Evolutionary conservation across 225 moss, liverwort and hornwort species (phyloP).

Genomic region (Takakia lepidozioides): DNA sequence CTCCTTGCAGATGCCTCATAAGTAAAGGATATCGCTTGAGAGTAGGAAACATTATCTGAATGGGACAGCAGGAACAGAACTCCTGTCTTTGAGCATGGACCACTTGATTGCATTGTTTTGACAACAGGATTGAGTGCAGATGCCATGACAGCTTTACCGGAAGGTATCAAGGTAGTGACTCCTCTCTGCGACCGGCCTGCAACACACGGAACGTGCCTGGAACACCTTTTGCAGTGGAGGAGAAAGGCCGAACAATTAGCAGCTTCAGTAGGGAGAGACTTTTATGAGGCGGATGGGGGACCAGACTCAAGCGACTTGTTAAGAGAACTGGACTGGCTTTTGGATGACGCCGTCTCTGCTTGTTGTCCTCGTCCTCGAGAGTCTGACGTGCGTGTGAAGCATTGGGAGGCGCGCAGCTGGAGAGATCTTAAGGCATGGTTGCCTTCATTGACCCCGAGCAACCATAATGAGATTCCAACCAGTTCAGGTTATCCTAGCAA

Average conservation of each 20-base stretch:
- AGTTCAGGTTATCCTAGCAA: conserved; percentile 6
- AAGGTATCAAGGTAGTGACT: conserved; percentile 29
- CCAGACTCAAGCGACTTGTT: conserved; percentile 80
- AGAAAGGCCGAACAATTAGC: conserved; percentile 67
- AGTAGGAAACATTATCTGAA: too few species aligned
- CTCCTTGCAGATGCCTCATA: too few species aligned
- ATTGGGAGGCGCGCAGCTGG: conserved; percentile 78
- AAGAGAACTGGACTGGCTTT: conserved; percentile 92
- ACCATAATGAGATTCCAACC: background rate
- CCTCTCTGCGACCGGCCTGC: conserved; percentile 75
- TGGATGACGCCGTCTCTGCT: conserved; percentile 84
- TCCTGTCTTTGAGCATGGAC: background rate
- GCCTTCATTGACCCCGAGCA: conserved; percentile 26
- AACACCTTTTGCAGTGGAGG: conserved; percentile 81
- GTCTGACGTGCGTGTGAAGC: conserved; percentile 21
- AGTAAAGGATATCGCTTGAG: too few species aligned
- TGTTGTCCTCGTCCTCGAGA: conserved; percentile 44
- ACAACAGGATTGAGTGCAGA: conserved; percentile 13
- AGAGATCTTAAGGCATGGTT: conserved; percentile 63
- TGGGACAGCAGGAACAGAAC: background rate
- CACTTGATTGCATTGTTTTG: background rate
- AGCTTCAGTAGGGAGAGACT: conserved; percentile 56
- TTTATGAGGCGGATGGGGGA: conserved; percentile 75
- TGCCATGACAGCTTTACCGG: conserved; percentile 3
- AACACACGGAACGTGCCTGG: conserved; percentile 43